phyloP scores from a whole-genome alignment of 495 filamentous ascomycete genomes.

The Neurospora intermedia region DNA sequence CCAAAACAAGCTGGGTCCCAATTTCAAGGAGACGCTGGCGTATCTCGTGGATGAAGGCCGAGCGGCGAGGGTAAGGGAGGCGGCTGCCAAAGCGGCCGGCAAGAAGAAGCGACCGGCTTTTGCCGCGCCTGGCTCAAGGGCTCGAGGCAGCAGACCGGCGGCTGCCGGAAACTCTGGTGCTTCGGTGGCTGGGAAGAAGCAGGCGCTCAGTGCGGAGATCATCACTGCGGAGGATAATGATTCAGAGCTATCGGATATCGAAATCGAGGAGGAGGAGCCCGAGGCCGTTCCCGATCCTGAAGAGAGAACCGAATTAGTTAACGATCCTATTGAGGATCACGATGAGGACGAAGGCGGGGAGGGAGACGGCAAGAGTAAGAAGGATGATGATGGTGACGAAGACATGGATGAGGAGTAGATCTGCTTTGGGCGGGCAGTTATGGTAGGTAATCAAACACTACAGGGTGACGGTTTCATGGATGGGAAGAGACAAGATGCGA shows the following conservation, averaged over 20 bases:
- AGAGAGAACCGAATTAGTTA: constrained; percentile 27
- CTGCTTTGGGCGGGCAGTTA: constrained; percentile 45
- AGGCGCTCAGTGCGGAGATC: constrained; percentile 34
- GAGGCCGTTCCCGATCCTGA: constrained; percentile 26
- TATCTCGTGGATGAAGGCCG: constrained; percentile 56
- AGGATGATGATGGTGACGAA: constrained; percentile 8
- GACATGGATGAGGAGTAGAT: constrained; percentile 45
- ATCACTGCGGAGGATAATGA: constrained; percentile 41
- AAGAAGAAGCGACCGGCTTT: constrained; percentile 30
- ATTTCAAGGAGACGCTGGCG: constrained; percentile 66
- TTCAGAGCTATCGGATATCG: constrained; percentile 37
- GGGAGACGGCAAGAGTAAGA: neutral
- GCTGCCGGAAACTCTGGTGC: neutral
- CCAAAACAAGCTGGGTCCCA: constrained; percentile 53
- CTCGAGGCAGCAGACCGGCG: neutral
- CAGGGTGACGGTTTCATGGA: neutral
- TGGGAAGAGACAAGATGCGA: neutral
- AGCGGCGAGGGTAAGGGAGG: constrained; percentile 10
- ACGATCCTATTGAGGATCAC: constrained; percentile 26
- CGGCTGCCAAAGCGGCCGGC: neutral
- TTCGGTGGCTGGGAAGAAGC: constrained; percentile 16
- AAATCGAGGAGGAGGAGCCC: constrained; percentile 37
- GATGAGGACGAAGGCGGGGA: constrained; percentile 42
- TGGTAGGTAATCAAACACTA: neutral
- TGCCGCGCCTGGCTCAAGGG: constrained; percentile 18